Base-by-base conservation (phyloP, 139 green algal genomes). In the Haematococcus sp. region DNA sequence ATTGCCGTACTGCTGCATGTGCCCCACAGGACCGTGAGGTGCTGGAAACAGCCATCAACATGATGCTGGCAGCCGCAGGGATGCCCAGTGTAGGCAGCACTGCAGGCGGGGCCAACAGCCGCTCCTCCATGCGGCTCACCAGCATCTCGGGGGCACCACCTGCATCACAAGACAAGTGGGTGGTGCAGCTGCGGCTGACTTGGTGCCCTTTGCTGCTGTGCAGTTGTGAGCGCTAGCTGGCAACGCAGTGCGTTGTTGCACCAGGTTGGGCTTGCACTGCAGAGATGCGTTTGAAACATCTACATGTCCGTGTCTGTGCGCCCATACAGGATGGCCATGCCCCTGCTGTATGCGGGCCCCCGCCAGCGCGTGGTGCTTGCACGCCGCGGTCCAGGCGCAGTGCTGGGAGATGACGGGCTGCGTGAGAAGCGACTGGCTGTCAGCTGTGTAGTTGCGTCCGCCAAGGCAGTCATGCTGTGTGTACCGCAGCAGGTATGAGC, bases 351-450 rank as follows among this genome's bases (percentile, higher is more conserved):
- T 78, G 23, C 46, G 51, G 27, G 68, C 49, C 64, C 64, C 52
- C 27, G 33, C 65, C 60, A 72, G 71, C 65, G 77, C 2, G 35
- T 79, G 15, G 34, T 84, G 51, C 44, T 84, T 51, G 78, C 51
- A 15, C 43, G 78, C n/a, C 34, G 78, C 0, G 68, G 73, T 20
- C 15, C 40, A 20, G 78, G 78, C 0, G 63, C 49, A 43, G 58
- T 84, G 25, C 67, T 84, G 9, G 78, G 78, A 3, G 78, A 84
- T 44, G 78, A 84, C 49, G 22, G 46, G 31, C 25, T 44, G 27
- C 40, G 33, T 28, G 66, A 79, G 43, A 73, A 68, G 56, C 31
- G 46, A 2, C 64, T 74, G 49, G 73, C 55, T 34, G 63, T 79
- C 9, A 59, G 58, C 11, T 28, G 28, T 9, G 58, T 65, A 16